Evolutionary conservation across 2,329 filamentous ascomycete species (phyloP), one percentile per base, ranked within the genome.

Genomic region (Lachnellula occidentalis): DNA sequence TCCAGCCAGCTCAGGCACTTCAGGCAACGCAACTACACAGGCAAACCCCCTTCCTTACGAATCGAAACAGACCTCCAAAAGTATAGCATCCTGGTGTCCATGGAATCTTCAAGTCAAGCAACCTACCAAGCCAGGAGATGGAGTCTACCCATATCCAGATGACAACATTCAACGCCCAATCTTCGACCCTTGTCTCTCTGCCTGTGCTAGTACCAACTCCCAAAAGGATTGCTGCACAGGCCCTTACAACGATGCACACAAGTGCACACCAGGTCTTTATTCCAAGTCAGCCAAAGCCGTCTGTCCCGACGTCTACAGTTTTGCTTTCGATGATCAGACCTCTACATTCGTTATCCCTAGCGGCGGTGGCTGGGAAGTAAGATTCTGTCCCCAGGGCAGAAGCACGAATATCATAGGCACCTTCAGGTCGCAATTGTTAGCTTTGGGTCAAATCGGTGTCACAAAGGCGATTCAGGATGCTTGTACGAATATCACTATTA

Each of bases 261-360:
- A 76, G 48, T 94, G 89, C 73, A 74, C 77, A 56, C 83, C 86
- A 2, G 83, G 83, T 49, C 71, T 80, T 41, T 94, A 92, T 72
- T 84, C 85, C 61, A 80, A 75, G 55, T 76, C 76, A 11, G 87
- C 88, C 51, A 94, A 95, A 74, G 73, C 72, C 3, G 78, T 92
- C 12, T 95, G 90, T 67, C 89, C 90, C 1, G 90, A 95, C 71
- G 89, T 89, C 2, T 95, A 94, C 72, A 90, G 86, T 65, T 95
- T 81, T 68, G 85, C 87, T 49, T 82, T 81, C 69, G 79, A 83
- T 61, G 80, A 84, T 64, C 72, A 75, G 57, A 73, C 74, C 31
- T 81, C 78, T 15, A 85, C 82, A 0, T 86, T 85, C 62, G 81
- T 83, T 62, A 74, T 85, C 36, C 82, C 82, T 2, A 75, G 70